Evolutionary conservation across 192 early-diverging fungal genomes (phyloP), one percentile per base, ranked within the genome.

Genomic region (Coemansia sp.): DNA sequence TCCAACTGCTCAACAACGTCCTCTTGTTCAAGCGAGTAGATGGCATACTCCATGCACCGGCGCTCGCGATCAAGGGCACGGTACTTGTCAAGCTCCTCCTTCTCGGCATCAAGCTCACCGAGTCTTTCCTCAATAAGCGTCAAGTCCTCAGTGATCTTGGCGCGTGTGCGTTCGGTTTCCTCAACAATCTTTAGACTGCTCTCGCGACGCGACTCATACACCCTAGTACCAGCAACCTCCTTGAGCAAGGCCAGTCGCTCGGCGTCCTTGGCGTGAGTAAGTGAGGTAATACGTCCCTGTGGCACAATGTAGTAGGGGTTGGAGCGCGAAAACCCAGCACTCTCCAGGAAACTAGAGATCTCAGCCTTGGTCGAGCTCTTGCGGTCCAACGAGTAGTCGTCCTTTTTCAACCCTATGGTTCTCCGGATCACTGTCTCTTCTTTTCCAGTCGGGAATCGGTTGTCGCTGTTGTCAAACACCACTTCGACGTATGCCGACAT

Each of bases 301-400:
- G 97, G 97, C 29, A 99, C 96, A 85, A 99, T 97, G 66, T 97
- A 98, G 81, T 97, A 99, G 13, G 97, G 97, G 75, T 99, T 99
- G 24, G 97, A 93, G 52, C 92, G 83, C 15, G 96, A 97, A 69
- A 99, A 97, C 5, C 97, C 97, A 27, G 96, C 96, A 74, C 90
- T 93, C 80, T 99, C 97, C 27, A 99, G 79, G 68, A 99, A 84
- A 70, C 92, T 97, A 88, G 92, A 89, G 3, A 99, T 95, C 70
- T 98, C 97, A 36, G 87, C 71, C 81, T 95, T 96, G 47, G 93
- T 98, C 53, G 92, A 91, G 76, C 87, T 92, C 79, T 97, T 98
- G 62, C 90, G 88, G 71, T 99, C 97, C 36, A 99, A 74, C n/a
- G 95, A 94, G 74, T 98, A 99, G 86, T 99, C 97, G 70, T 99